These are phyloP conservation scores for Yamadazyma ubonensis DNA, from an alignment of 805 yeast species.

Conservation along the genomic window DNA sequence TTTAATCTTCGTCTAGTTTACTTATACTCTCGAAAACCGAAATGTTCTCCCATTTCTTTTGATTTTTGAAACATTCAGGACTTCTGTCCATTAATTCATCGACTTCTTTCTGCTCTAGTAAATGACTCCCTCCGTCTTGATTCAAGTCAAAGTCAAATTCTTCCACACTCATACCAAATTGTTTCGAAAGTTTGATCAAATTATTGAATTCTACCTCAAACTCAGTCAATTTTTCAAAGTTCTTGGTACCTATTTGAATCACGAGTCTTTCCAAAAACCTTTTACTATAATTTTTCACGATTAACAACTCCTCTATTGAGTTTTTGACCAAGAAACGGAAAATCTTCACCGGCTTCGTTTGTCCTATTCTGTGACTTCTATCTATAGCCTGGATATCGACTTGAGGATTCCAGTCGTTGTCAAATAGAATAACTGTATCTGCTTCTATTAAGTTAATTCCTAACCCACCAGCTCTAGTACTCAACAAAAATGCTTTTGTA, in stretches of 20 bases:
- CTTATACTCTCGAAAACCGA: conserved; percentile 38
- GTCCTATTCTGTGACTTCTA: conserved; percentile 92
- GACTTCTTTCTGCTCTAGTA: conserved; percentile 29
- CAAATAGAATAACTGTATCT: conserved; percentile 86
- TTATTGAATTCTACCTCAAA: conserved; percentile 21
- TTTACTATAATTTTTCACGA: conserved; percentile 78
- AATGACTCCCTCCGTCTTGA: conserved; percentile 4
- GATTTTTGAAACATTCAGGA: conserved; percentile 24
- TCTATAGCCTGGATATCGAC: conserved; percentile 97
- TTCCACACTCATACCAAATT: conserved; percentile 15
- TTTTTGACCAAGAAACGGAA: conserved; percentile 74
- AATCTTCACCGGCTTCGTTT: conserved; percentile 75
- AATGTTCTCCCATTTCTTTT: conserved; percentile 27
- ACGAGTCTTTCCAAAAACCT: conserved; percentile 42
- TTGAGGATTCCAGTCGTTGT: conserved; percentile 97
- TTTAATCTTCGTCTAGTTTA: conserved; percentile 27
- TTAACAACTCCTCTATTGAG: conserved; percentile 80
- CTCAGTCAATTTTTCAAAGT: conserved; percentile 24
- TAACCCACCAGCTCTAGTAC: conserved; percentile 93
- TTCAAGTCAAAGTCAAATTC: conserved; percentile 13
- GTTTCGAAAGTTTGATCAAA: conserved; percentile 22
- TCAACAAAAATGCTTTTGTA: conserved; percentile 60
- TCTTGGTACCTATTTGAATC: conserved; percentile 38
- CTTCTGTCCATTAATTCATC: conserved; percentile 42
- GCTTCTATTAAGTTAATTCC: conserved; percentile 87